phyloP scores from a whole-genome alignment of 768 basidiomycete genomes.

The Panaeolus cyanescens region DNA sequence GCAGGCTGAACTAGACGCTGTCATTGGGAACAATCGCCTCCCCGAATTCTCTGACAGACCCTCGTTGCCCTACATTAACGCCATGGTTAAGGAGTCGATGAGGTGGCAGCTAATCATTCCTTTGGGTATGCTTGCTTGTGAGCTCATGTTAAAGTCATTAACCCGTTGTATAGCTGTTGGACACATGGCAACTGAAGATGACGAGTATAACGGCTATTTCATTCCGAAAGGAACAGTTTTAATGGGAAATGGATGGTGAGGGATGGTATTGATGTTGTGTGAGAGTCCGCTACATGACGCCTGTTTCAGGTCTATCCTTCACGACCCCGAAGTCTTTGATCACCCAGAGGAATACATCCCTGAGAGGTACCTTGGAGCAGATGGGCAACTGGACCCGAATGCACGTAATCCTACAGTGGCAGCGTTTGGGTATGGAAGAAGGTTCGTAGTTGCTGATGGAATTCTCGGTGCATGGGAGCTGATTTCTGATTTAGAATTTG shows the following conservation, averaged over 20 bases:
- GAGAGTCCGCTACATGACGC: background rate
- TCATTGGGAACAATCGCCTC: constrained; percentile 37
- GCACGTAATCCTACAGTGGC: constrained; percentile 34
- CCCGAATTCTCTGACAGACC: constrained; percentile 42
- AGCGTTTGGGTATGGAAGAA: constrained; percentile 44
- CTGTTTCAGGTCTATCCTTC: constrained; percentile 49
- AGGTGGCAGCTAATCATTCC: constrained; percentile 52
- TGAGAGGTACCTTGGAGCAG: constrained; percentile 39
- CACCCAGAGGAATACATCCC: constrained; percentile 52
- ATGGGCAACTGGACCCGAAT: constrained; percentile 40
- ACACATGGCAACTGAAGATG: constrained; percentile 47
- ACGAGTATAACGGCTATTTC: constrained; percentile 40
- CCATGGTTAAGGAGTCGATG: constrained; percentile 47
- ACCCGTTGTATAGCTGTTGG: constrained; percentile 36
- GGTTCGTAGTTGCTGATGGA: constrained; percentile 12
- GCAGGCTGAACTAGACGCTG: constrained; percentile 51
- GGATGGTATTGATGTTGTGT: background rate
- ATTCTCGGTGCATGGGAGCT: constrained; percentile 34
- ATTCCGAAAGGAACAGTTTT: constrained; percentile 52
- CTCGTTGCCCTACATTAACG: constrained; percentile 50
- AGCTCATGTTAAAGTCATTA: background rate
- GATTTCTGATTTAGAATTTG: constrained; percentile 51
- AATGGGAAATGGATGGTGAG: constrained; percentile 48
- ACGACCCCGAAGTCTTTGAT: constrained; percentile 49
- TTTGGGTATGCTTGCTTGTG: constrained; percentile 28